Evolutionary conservation across 495 filamentous ascomycete species (phyloP).

Genomic region (Podospora pseudocomata): DNA sequence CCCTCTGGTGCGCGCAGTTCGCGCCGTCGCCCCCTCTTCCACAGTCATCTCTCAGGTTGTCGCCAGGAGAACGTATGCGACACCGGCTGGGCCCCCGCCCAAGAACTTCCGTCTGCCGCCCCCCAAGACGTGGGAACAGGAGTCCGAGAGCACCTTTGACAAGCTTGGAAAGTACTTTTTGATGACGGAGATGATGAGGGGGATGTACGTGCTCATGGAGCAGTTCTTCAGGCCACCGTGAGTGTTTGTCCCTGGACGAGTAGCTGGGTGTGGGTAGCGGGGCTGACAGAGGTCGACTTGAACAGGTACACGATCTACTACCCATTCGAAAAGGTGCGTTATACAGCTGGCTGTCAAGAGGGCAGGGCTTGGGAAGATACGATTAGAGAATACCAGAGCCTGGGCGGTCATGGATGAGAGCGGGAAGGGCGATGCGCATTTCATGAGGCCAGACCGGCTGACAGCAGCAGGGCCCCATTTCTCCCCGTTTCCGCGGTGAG

Average conservation of each 20-base stretch:
- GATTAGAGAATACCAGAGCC: not conserved
- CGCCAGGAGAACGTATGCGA: constrained; percentile 60
- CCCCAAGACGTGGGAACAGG: constrained; percentile 66
- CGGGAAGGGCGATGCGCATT: not conserved
- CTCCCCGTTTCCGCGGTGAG: constrained; percentile 94
- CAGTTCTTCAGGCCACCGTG: constrained; percentile 97
- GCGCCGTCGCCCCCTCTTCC: constrained; percentile 32
- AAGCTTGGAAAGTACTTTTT: constrained; percentile 90
- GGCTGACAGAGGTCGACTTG: constrained; percentile 7
- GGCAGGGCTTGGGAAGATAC: not conserved
- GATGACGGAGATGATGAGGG: constrained; percentile 88
- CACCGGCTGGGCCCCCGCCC: constrained; percentile 71
- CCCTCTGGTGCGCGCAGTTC: constrained; percentile 14
- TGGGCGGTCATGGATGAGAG: not conserved
- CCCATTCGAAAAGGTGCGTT: constrained; percentile 84
- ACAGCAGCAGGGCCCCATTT: constrained; percentile 73
- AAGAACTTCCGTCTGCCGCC: constrained; percentile 69
- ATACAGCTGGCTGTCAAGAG: not conserved
- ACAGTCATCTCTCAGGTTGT: constrained; percentile 14
- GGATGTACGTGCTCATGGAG: constrained; percentile 97
- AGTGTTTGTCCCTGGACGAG: constrained; percentile 39
- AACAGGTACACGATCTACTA: constrained; percentile 96
- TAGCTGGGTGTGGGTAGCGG: too few relatives aligned
- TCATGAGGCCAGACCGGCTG: not conserved
- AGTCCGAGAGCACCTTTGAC: constrained; percentile 67